Evolutionary conservation across 306 rosid species (phyloP).

Genomic region (Cucumis melo): DNA sequence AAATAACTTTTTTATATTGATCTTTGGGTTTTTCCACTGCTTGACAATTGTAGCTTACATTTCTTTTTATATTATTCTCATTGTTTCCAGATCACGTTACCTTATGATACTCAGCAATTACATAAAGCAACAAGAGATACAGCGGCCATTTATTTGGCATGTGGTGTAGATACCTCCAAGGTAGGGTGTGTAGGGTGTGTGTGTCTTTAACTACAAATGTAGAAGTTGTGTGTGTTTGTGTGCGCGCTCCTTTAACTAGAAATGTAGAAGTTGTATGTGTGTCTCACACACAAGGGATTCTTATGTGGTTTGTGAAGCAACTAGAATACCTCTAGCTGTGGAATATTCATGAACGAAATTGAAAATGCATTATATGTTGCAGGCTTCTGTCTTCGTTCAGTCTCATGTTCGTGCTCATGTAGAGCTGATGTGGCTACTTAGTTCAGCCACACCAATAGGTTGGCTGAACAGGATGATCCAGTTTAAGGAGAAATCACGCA

Average conservation of each 20-base stretch:
- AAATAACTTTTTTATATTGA: neutral
- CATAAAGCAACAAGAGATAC: slow-evolving; percentile 73
- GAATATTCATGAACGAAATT: neutral
- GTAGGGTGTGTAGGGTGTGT: slow-evolving; percentile 21
- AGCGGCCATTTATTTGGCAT: slow-evolving; percentile 92
- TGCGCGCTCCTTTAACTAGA: no score
- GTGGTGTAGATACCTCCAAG: slow-evolving; percentile 91
- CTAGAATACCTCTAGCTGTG: slow-evolving; percentile 10
- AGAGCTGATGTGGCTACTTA: slow-evolving; percentile 90
- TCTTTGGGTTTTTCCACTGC: neutral
- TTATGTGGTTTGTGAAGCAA: neutral
- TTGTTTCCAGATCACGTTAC: slow-evolving; percentile 60
- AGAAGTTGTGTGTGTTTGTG: neutral
- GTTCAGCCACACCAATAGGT: slow-evolving; percentile 82
- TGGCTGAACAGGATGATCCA: slow-evolving; percentile 94
- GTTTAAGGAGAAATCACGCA: slow-evolving; percentile 94
- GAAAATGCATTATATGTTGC: neutral
- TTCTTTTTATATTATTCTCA: neutral
- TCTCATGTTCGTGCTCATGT: slow-evolving; percentile 96
- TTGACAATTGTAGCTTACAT: neutral
- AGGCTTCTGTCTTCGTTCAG: slow-evolving; percentile 96
- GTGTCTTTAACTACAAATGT: neutral
- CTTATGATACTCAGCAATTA: slow-evolving; percentile 59
- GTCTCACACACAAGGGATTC: neutral
- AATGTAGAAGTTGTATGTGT: neutral